Base-by-base conservation (phyloP, 2,329 filamentous ascomycete genomes). In the Fusarium sp. region DNA sequence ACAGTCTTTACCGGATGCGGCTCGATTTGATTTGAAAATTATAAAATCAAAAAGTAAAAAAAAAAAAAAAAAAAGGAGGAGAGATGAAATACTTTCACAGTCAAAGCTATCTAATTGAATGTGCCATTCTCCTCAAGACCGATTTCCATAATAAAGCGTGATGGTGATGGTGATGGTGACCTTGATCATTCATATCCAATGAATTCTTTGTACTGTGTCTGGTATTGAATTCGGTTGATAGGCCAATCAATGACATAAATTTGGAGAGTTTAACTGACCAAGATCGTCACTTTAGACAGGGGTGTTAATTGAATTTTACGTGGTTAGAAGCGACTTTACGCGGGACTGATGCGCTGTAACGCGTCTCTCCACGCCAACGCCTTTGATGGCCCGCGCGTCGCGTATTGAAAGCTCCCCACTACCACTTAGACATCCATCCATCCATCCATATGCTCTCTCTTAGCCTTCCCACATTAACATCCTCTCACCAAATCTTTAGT, bases 371-470 rank as follows among this genome's bases (percentile, higher is more conserved):
- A 57, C 69, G 39, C 59, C 57, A 63, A 74, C 76, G 72, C 63
- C 55, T 55, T 48, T 45, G 16, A 58, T 65, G 53, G 62, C 64
- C 57, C 67, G 69, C 77, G 77, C 77, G 73, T 71, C 77, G 77
- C 74, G 76, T 79, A 69, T 26, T 42, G 19, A 39, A 66, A 78
- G 63, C 70, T 77, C 71, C 70, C 74, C 69, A 69, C 72, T 56
- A 65, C 59, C 73, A 74, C 28, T 70, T 76, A 71, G 63, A 65
- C 39, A 61, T 28, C 34, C 34, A 7, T 23, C 21, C 21, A 23
- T 37, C 21, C 21, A 23, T 37, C 34, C 18, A n/a, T 37, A 44
- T 49, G 44, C 48, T 44, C 44, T 51, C 34, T 39, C 37, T 25
- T 28, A 31, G 18, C 14, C 58, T 45, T 56, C 39, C 42, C 21